Conservation (phyloP, 768 basidiomycete genomes). For the Collybiopsis luxurians region DNA sequence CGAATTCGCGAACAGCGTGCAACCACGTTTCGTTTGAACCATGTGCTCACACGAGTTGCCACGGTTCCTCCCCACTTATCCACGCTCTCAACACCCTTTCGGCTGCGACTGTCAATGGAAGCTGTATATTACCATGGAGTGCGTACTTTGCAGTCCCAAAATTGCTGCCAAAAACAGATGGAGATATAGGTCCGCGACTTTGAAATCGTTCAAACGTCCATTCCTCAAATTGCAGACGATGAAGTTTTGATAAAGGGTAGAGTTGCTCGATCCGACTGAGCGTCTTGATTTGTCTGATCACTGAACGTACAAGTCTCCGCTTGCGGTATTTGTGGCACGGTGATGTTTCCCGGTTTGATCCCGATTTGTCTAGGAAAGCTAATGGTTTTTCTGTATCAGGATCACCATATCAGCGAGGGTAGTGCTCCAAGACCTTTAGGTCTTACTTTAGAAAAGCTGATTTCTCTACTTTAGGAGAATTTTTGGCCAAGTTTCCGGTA, state of each 20-base stretch:
- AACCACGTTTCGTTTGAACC: no score
- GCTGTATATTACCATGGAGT: conserved; percentile 15
- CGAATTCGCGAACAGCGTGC: no score
- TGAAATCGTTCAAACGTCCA: conserved; percentile 50
- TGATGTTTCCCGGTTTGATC: no score
- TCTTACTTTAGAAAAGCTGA: background rate
- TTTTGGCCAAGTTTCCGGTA: conserved; percentile 48
- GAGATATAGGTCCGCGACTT: conserved; percentile 38
- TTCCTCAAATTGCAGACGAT: conserved; percentile 51
- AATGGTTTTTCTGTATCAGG: background rate
- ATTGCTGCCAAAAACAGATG: background rate
- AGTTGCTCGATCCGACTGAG: background rate
- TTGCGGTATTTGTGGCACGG: conserved; percentile 6
- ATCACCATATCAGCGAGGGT: conserved; percentile 46
- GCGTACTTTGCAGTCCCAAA: background rate
- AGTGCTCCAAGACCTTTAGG: background rate
- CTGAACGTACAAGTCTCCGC: conserved; percentile 43
- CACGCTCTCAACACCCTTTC: background rate
- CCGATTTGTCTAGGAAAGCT: no score
- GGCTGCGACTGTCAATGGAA: conserved; percentile 7
- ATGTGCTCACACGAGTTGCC: no score
- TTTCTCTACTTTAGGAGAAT: conserved; percentile 27
- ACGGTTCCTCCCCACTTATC: no score
- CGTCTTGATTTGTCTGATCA: conserved; percentile 14
- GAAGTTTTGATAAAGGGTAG: conserved; percentile 63